Evolutionary conservation across 2,329 filamentous ascomycete species (phyloP).

Genomic region (Lasiodiplodia sp.): DNA sequence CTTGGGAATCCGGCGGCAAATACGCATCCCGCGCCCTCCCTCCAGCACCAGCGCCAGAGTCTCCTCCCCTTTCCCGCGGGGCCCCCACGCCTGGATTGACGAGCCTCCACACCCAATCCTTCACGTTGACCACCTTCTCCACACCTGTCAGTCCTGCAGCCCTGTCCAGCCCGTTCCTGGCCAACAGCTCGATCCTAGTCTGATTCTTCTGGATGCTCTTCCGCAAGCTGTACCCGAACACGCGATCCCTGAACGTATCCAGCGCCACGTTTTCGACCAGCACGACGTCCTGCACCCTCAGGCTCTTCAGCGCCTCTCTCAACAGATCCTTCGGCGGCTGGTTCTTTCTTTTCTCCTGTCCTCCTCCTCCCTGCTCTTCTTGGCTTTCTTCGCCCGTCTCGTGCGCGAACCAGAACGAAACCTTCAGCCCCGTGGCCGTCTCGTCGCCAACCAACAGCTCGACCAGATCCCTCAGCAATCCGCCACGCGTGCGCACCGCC

Average conservation of each 20-base stretch:
- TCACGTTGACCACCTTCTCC: constrained; percentile 71
- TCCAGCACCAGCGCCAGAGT: background rate
- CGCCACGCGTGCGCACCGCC: constrained; percentile 62
- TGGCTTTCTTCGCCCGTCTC: constrained; percentile 6
- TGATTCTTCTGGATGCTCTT: constrained; percentile 72
- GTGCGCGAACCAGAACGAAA: constrained; percentile 81
- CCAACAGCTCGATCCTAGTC: constrained; percentile 71
- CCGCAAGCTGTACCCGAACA: constrained; percentile 84
- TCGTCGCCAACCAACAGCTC: constrained; percentile 87
- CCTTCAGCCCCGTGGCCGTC: constrained; percentile 77
- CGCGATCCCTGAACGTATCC: constrained; percentile 74
- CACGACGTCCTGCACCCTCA: constrained; percentile 78
- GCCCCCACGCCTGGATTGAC: constrained; percentile 51
- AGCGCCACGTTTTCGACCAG: constrained; percentile 82
- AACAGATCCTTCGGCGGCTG: background rate
- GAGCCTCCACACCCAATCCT: constrained; percentile 78
- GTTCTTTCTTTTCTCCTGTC: background rate
- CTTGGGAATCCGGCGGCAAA: constrained; percentile 44
- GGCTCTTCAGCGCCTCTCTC: constrained; percentile 31
- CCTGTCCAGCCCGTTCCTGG: constrained; percentile 56
- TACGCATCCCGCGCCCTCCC: constrained; percentile 33
- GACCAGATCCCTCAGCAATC: constrained; percentile 65
- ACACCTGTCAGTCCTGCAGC: constrained; percentile 58
- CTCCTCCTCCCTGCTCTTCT: no score
- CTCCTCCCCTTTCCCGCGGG: constrained; percentile 37